Base-by-base conservation (phyloP, 805 yeast species). In the Clavispora santaluciae region DNA sequence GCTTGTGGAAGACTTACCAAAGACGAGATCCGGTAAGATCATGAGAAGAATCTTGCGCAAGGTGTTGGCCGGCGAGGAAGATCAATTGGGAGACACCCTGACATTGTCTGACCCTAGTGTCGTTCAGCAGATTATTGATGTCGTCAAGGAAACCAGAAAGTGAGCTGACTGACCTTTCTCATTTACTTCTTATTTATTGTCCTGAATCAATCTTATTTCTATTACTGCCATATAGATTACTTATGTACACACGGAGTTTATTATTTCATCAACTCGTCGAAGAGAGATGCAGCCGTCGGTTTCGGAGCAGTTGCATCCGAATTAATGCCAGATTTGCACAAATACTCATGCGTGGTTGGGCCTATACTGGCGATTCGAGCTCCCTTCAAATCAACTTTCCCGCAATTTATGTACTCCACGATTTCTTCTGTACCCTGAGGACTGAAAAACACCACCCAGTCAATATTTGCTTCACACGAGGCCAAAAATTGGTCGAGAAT, bases 31-130 rank as follows among this genome's bases (percentile, higher is more conserved):
- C 9, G 99, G 99, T 55, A 93, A 93, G 76, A 91, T 93, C 61
- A 91, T 93, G 95, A 86, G 99, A 76, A 86, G 99, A 73, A 85
- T 93, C 48, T 76, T 93, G 67, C 83, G 99, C 70, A 93, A 93
- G 72, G 78, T 91, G 46, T 82, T 89, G 41, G 81, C 93, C 39
- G 90, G 91, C 52, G 97, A 91, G 73, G 95, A 83, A 52, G 95
- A 86, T 51, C 86, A 83, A 61, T 75, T 93, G 53, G 99, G 99
- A 49, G 99, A 91, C 61, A 74, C 84, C 59, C 81, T 95, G 39
- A 93, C 99, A 24, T 72, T 86, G 62, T 79, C 93, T 36, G 87
- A 93, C 63, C 95, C 97, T 15, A 79, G 76, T 45, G 81, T 86
- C 44, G 96, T 93, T 38, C 83, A 79, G 36, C 80, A 80, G 45